Evolutionary conservation across 2,329 filamentous ascomycete species (phyloP).

Genomic region (Alternaria gaisen): DNA sequence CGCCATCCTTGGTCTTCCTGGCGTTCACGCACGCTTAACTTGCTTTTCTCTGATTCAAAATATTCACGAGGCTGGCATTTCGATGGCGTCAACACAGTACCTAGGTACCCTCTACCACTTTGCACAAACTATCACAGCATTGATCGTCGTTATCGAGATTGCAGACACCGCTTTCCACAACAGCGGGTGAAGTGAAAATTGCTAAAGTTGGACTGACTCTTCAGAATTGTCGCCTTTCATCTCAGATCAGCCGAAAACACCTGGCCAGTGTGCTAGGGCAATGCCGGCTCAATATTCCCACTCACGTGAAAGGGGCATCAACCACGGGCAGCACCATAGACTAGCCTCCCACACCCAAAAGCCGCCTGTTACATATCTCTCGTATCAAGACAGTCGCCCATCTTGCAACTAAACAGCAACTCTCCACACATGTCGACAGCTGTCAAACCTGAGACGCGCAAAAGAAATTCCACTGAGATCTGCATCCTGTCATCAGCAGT

Average conservation of each 20-base stretch:
- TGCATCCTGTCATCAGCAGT: slow-evolving; percentile 30
- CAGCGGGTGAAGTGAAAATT: slow-evolving; percentile 32
- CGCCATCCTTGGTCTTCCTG: slow-evolving; percentile 17
- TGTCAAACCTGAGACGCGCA: slow-evolving; percentile 17
- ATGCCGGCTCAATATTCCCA: slow-evolving; percentile 30
- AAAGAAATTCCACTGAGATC: slow-evolving; percentile 17
- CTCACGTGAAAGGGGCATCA: slow-evolving; percentile 44
- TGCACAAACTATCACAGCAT: slow-evolving; percentile 17
- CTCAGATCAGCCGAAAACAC: slow-evolving; percentile 45
- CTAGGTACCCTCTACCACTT: not conserved
- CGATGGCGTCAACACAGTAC: not conserved
- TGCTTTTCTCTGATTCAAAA: slow-evolving; percentile 17
- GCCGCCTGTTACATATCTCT: slow-evolving; percentile 31
- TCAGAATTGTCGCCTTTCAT: slow-evolving; percentile 25
- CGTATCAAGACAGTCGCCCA: slow-evolving; percentile 28
- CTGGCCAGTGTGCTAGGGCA: slow-evolving; percentile 31
- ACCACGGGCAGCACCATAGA: slow-evolving; percentile 17
- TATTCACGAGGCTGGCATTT: slow-evolving; percentile 2
- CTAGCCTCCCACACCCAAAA: slow-evolving; percentile 21
- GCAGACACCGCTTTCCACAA: slow-evolving; percentile 29
- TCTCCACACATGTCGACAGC: slow-evolving; percentile 3
- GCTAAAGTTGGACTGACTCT: slow-evolving; percentile 30
- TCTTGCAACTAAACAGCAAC: not conserved
- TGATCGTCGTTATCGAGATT: slow-evolving; percentile 29
- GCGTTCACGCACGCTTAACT: slow-evolving; percentile 11